Evolutionary conservation across 495 filamentous ascomycete species (phyloP).

Genomic region (Penicillium antarcticum): DNA sequence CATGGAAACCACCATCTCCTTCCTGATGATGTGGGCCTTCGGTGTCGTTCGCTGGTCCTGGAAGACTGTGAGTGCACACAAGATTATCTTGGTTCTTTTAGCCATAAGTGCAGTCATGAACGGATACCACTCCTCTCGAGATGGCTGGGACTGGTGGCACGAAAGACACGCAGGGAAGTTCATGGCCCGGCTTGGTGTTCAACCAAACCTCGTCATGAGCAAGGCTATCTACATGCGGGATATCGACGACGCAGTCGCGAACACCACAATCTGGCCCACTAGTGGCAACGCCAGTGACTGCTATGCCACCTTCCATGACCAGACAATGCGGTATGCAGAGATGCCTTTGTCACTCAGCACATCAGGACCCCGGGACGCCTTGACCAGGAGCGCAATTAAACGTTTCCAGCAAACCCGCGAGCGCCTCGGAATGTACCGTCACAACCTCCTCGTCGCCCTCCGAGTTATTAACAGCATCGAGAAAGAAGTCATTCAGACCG

Average conservation of each 20-base stretch:
- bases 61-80: slow-evolving; percentile 70
- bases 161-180: slow-evolving; percentile 77
- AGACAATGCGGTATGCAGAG: slow-evolving; percentile 30
- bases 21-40: slow-evolving; percentile 70
- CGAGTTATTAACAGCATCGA: slow-evolving; percentile 88
- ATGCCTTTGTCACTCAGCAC: slow-evolving; percentile 30
- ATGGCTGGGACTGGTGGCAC: slow-evolving; percentile 74
- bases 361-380: slow-evolving; percentile 31
- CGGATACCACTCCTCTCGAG: slow-evolving; percentile 63
- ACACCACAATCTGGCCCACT: slow-evolving; percentile 35
- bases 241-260: slow-evolving; percentile 64
- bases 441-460: slow-evolving; percentile 88
- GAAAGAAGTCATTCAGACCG: slow-evolving; percentile 72
- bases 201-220: slow-evolving; percentile 74
- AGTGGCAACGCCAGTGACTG: slow-evolving; percentile 38
- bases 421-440: slow-evolving; percentile 78
- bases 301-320: slow-evolving; percentile 44
- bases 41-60: slow-evolving; percentile 60
- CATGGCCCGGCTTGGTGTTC: slow-evolving; percentile 76
- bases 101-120: slow-evolving; percentile 66
- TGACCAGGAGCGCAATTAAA: slow-evolving; percentile 57
- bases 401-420: slow-evolving; percentile 75
- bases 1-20: slow-evolving; percentile 64
- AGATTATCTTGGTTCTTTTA: slow-evolving; percentile 67
- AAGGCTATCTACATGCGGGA: slow-evolving; percentile 81